Conservation (phyloP, 2,329 filamentous ascomycete species). For the Penicillium hesseltinei region DNA sequence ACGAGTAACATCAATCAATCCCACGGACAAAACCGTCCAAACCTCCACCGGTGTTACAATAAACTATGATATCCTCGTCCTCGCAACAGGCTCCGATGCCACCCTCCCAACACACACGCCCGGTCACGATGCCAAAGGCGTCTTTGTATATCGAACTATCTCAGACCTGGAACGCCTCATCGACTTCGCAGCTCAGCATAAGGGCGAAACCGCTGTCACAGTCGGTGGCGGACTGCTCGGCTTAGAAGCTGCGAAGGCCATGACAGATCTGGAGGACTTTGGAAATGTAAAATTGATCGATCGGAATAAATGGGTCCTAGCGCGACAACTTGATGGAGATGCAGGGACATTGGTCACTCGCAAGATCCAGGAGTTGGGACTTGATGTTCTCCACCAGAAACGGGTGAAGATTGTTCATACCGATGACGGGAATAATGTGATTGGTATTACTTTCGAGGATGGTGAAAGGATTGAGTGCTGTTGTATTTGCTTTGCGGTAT, state of each 20-base stretch:
- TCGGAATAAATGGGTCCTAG: constrained; percentile 77
- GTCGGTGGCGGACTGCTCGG: constrained; percentile 83
- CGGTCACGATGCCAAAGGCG: constrained; percentile 74
- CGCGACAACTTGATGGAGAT: constrained; percentile 76
- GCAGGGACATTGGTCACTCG: constrained; percentile 79
- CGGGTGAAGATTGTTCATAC: constrained; percentile 70
- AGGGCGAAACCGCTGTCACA: constrained; percentile 68
- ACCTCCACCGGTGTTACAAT: constrained; percentile 70
- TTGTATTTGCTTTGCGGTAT: constrained; percentile 77
- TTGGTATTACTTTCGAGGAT: constrained; percentile 75
- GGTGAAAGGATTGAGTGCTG: constrained; percentile 73
- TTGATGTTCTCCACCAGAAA: constrained; percentile 77
- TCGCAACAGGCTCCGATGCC: constrained; percentile 85
- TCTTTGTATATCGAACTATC: constrained; percentile 88
- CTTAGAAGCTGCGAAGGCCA: constrained; percentile 85
- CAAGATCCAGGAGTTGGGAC: constrained; percentile 72
- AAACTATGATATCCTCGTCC: constrained; percentile 74
- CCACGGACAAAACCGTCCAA: constrained; percentile 62
- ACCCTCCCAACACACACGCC: constrained; percentile 70
- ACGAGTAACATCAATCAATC: constrained; percentile 65
- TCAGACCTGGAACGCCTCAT: constrained; percentile 77
- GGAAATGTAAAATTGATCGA: constrained; percentile 75
- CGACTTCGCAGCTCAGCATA: constrained; percentile 64
- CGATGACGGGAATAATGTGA: constrained; percentile 65
- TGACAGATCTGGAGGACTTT: constrained; percentile 80